Conservation (phyloP, 768 basidiomycete species). For the Crassisporium funariophilum region DNA sequence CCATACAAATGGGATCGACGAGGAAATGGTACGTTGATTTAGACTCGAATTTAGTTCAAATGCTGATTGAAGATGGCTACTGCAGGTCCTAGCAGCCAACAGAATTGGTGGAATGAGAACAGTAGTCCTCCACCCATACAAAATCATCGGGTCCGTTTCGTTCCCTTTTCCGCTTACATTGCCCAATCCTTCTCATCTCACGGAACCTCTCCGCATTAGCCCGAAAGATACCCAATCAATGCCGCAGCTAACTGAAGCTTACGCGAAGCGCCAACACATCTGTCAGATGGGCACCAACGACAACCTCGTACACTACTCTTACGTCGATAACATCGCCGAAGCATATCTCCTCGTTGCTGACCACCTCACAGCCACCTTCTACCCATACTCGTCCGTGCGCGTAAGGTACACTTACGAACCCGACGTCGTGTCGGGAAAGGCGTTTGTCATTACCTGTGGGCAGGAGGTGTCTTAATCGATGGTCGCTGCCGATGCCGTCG, state of each 20-base stretch:
- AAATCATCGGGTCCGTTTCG: conserved; percentile 53
- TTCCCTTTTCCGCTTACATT: not conserved
- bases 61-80: not conserved
- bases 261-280: conserved; percentile 28
- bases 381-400: too few species aligned
- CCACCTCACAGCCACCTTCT: too few species aligned
- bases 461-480: too few species aligned
- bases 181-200: too few species aligned
- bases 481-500: too few species aligned
- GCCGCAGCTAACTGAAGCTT: conserved; percentile 56
- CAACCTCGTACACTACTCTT: conserved; percentile 58
- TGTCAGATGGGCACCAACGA: conserved; percentile 51
- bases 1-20: conserved; percentile 53
- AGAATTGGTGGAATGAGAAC: conserved; percentile 46
- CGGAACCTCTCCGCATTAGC: too few species aligned
- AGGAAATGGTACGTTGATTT: conserved; percentile 40
- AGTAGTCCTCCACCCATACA: conserved; percentile 52
- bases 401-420: too few species aligned
- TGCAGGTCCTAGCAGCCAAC: conserved; percentile 39
- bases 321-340: conserved; percentile 59
- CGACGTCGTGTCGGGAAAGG: too few species aligned
- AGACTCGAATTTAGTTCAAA: too few species aligned
- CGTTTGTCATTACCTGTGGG: too few species aligned
- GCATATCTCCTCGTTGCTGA: conserved; percentile 58
- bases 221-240: conserved; percentile 73